These are phyloP conservation scores for Zychaea mexicana DNA, from an alignment of 371 early-diverging fungal species.

Conservation along the genomic window DNA sequence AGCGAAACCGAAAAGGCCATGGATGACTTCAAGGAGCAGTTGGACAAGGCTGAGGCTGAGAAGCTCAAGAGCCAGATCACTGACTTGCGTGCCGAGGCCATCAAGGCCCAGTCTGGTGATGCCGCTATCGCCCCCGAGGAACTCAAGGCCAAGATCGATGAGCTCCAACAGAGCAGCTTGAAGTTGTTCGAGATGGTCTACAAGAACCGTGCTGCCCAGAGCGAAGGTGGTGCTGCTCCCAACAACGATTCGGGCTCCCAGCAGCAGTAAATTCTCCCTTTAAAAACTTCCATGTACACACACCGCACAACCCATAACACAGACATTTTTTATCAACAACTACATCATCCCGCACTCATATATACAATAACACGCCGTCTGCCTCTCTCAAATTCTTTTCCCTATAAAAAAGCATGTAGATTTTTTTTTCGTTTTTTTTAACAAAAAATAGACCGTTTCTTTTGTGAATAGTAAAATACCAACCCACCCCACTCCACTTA, in stretches of 20 bases:
- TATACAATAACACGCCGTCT: not conserved
- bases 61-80: constrained; percentile 85
- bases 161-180: constrained; percentile 84
- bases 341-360: not conserved
- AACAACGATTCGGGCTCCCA: constrained; percentile 2
- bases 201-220: constrained; percentile 67
- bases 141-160: constrained; percentile 77
- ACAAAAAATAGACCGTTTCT: not conserved
- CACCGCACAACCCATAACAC: constrained; percentile 1
- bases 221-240: not conserved
- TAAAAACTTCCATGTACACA: not conserved
- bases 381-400: not conserved
- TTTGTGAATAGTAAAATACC: constrained; percentile 5
- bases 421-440: not conserved
- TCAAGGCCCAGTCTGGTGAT: constrained; percentile 70
- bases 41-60: constrained; percentile 79
- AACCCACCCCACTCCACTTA: not conserved
- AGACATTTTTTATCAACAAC: not conserved
- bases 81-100: constrained; percentile 70
- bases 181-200: constrained; percentile 98
- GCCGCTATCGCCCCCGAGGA: constrained; percentile 64
- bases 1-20: constrained; percentile 93
- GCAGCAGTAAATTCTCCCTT: constrained; percentile 3
- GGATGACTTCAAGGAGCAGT: constrained; percentile 91
- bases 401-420: constrained; percentile 2